Conservation (phyloP, 345 rosid species). For the Geranium rotundifolium region DNA sequence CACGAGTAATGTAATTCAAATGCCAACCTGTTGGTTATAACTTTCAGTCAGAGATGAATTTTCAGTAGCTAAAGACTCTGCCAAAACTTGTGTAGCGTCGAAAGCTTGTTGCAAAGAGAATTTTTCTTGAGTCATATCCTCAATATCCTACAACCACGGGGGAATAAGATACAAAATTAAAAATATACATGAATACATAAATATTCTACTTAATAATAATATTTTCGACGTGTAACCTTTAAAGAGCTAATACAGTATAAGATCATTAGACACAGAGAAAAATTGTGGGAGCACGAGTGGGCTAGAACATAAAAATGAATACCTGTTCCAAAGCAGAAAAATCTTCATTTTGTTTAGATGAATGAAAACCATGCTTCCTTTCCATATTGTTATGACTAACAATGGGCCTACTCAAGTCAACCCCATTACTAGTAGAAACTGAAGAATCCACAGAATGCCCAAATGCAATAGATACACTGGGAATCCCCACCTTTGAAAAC, state of each 20-base stretch:
- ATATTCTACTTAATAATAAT: no score
- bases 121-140: conserved; percentile 94
- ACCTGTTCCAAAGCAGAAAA: conserved; percentile 95
- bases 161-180: conserved; percentile 4
- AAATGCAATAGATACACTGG: conserved; percentile 20
- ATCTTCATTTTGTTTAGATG: conserved; percentile 66
- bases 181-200: neutral
- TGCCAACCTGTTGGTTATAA: conserved; percentile 83
- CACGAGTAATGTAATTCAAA: conserved; percentile 4
- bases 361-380: conserved; percentile 31
- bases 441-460: conserved; percentile 22
- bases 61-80: conserved; percentile 94
- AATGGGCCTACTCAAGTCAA: conserved; percentile 14
- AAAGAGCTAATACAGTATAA: neutral
- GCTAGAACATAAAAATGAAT: conserved; percentile 1
- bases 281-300: neutral
- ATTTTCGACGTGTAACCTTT: neutral
- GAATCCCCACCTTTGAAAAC: conserved; percentile 16
- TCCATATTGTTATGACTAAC: conserved; percentile 21
- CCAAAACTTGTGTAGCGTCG: conserved; percentile 78
- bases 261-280: neutral
- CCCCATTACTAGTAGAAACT: conserved; percentile 25
- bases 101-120: conserved; percentile 93
- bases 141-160: conserved; percentile 67
- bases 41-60: conserved; percentile 86